Evolutionary conservation across 2,329 filamentous ascomycete species (phyloP), one percentile per base, ranked within the genome.

Genomic region (Aspergillus fischeri): DNA sequence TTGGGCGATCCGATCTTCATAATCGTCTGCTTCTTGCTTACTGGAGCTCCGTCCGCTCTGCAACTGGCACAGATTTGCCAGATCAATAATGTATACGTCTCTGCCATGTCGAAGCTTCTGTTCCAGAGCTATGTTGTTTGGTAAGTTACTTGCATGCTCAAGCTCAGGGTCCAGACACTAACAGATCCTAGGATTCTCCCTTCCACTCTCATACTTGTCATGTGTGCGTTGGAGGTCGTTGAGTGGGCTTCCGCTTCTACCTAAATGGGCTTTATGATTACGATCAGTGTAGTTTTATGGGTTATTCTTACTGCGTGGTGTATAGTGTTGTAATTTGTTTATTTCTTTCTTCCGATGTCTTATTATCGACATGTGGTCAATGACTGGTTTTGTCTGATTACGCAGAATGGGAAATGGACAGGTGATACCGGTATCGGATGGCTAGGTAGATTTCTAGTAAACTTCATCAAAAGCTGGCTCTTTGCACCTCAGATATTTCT

Each of bases 41-140:
- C 91, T 0, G 94, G 94, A 38, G 94, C 94, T 3, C 94, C 94
- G 5, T 95, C 89, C 61, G 94, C 94, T 27, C 81, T 99, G 62
- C 94, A 99, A 77, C 79, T 99, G 69, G 93, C 94, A 6, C 94
- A 99, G 77, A 99, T 99, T 60, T 99, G 94, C 77, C 94, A 97
- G 81, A 90, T 97, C 77, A 99, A 99, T 75, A 89, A 89, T 61
- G 94, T 99, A 9, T 99, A 91, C 74, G 93, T 97, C 80, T 86
- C 88, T 20, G 91, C 94, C 51, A 97, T 99, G 92, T 90, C 90
- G 60, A 90, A 86, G 73, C 83, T 99, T 56, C 78, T 97, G 52
- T 96, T 97, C 80, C 93, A 97, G 79, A 97, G 93, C 77, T 96
- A 96, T 71, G 91, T 99, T 58, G 87, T 97, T 62, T 96, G 92